Conservation (phyloP, 1,139 yeast genomes). For the Spathaspora sp. region DNA sequence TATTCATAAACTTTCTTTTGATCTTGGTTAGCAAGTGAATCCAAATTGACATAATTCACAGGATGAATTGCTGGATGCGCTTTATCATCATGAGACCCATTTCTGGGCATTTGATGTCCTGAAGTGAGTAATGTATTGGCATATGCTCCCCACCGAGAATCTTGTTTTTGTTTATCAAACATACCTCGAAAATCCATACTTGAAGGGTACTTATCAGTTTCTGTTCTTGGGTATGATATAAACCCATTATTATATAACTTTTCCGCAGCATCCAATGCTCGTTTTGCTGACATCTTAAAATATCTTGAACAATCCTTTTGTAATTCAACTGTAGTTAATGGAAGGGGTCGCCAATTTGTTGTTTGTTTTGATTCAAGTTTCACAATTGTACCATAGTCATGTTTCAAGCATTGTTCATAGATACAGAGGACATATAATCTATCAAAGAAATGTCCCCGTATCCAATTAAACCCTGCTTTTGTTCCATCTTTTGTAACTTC, state of each 20-base stretch:
- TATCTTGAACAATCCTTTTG: constrained; percentile 81
- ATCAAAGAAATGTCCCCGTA: constrained; percentile 70
- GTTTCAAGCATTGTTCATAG: constrained; percentile 62
- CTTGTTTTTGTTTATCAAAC: constrained; percentile 58
- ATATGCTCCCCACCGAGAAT: constrained; percentile 49
- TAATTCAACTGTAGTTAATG: constrained; percentile 92
- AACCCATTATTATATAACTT: constrained; percentile 81
- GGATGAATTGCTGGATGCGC: constrained; percentile 99
- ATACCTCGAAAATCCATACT: constrained; percentile 67
- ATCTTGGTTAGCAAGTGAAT: constrained; percentile 36
- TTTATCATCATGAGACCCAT: constrained; percentile 83
- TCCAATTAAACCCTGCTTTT: constrained; percentile 59
- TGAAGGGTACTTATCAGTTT: constrained; percentile 82
- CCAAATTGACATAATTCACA: constrained; percentile 47
- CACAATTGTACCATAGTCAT: constrained; percentile 49
- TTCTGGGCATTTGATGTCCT: constrained; percentile 61
- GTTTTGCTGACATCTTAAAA: constrained; percentile 79
- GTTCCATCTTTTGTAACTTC: constrained; percentile 44
- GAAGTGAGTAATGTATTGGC: constrained; percentile 33
- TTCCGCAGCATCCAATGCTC: constrained; percentile 83
- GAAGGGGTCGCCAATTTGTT: constrained; percentile 77
- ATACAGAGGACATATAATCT: constrained; percentile 59
- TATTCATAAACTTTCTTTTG: constrained; percentile 83
- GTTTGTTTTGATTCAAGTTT: constrained; percentile 63
- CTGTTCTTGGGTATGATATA: constrained; percentile 95